A percentile compares a stretch with the other conserved stretches of the same genome.
Evolutionary conservation across 1,139 yeast genomes (phyloP).

Genomic region (Wickerhamomyces sp.): DNA sequence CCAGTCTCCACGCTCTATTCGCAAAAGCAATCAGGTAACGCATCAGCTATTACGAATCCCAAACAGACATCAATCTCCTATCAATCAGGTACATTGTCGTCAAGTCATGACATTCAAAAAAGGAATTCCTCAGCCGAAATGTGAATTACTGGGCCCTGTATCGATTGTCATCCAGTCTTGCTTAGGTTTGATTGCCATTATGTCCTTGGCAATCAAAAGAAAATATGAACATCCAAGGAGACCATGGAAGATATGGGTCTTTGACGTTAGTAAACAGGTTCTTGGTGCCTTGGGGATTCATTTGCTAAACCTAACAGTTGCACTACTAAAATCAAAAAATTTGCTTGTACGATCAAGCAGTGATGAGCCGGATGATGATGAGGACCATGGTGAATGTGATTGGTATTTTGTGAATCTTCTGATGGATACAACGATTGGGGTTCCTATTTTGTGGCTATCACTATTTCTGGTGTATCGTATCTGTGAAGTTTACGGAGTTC

Average conservation of each 20-base stretch:
- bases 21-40: too few species aligned
- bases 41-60: too few species aligned
- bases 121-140: conserved; percentile 25
- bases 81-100: neutral
- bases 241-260: conserved; percentile 85
- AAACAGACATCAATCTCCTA: neutral
- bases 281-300: conserved; percentile 86
- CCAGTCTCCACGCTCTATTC: too few species aligned
- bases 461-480: conserved; percentile 41
- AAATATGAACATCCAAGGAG: conserved; percentile 77
- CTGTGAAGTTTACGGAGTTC: conserved; percentile 44
- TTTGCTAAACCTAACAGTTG: conserved; percentile 66
- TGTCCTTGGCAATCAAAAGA: conserved; percentile 71
- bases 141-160: conserved; percentile 70
- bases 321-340: conserved; percentile 45
- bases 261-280: conserved; percentile 86
- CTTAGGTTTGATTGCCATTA: conserved; percentile 71
- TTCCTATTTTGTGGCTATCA: conserved; percentile 65
- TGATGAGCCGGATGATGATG: conserved; percentile 21
- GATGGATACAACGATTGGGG: conserved; percentile 94
- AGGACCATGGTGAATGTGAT: conserved; percentile 60
- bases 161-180: conserved; percentile 59
- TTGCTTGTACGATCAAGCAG: neutral
- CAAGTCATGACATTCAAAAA: neutral
- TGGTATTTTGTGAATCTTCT: conserved; percentile 90